A percentile compares a stretch with the other conserved stretches of the same genome.
phyloP scores from a whole-genome alignment of 257 asterid genomes.

The Eustoma russellianum region DNA sequence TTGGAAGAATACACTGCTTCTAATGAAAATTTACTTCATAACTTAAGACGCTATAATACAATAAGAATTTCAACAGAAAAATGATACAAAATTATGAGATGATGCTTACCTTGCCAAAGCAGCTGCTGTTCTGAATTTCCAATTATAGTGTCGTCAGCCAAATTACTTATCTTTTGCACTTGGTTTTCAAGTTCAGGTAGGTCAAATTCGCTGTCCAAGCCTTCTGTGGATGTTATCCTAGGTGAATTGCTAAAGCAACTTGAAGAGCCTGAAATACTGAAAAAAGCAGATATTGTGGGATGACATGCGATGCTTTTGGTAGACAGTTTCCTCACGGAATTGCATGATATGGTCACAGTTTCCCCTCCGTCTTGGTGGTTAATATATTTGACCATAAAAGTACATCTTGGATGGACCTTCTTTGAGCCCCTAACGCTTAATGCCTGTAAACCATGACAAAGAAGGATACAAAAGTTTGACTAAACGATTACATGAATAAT shows the following conservation, averaged over 20 bases:
- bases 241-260: constrained; percentile 16
- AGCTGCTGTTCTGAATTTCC: constrained; percentile 7
- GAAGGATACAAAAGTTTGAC: not conserved
- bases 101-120: constrained; percentile 30
- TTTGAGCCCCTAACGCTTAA: no score
- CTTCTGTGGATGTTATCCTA: constrained; percentile 16
- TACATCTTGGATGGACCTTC: constrained; percentile 52
- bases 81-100: constrained; percentile 2
- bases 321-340: constrained; percentile 48
- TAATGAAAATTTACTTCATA: no score
- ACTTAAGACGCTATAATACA: not conserved
- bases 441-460: constrained; percentile 26
- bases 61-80: constrained; percentile 1
- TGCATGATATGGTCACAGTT: constrained; percentile 29
- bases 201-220: constrained; percentile 34
- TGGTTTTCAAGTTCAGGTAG: constrained; percentile 37
- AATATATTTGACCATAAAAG: constrained; percentile 48
- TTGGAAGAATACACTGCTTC: no score
- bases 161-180: constrained; percentile 34
- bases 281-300: constrained; percentile 47
- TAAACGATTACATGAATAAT: no score
- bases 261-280: constrained; percentile 27
- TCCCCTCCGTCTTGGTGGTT: constrained; percentile 23
- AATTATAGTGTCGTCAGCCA: constrained; percentile 12
- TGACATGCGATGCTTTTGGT: constrained; percentile 27